A percentile compares a stretch with the other conserved stretches of the same genome.
Evolutionary conservation across 73 alveolate genomes (phyloP).

Genomic region (Durusdinium trenchii): DNA sequence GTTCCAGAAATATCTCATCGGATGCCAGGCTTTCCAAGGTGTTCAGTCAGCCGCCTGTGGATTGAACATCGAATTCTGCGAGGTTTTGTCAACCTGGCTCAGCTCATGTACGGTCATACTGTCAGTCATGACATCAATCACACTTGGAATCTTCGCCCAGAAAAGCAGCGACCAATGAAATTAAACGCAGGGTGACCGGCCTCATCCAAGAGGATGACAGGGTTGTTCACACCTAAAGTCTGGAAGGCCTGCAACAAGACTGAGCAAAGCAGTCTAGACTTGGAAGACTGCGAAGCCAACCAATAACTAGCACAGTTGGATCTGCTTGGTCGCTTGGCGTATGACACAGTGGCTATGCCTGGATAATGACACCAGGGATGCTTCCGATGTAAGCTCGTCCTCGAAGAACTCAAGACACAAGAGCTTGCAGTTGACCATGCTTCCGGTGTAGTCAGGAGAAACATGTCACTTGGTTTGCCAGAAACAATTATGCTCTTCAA

Average conservation of each 20-base stretch:
- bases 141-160: no score
- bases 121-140: no score
- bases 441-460: no score
- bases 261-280: not conserved
- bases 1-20: no score
- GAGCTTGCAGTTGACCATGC: not conserved
- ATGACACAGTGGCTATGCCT: not conserved
- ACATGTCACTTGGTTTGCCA: no score
- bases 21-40: no score
- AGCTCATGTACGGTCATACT: not conserved
- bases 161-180: no score
- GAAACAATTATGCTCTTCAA: no score
- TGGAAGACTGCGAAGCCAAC: not conserved
- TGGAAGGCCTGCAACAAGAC: constrained; percentile 49
- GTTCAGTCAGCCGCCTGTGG: constrained; percentile 91
- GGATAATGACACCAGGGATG: constrained; percentile 88
- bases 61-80: constrained; percentile 86
- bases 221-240: constrained; percentile 89
- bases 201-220: constrained; percentile 77
- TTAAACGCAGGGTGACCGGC: not conserved
- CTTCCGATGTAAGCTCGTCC: constrained; percentile 86
- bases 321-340: not conserved
- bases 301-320: not conserved
- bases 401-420: not conserved
- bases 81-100: constrained; percentile 72